phyloP scores from a whole-genome alignment of 179 eudicot species.

The Drosera spatulata region DNA sequence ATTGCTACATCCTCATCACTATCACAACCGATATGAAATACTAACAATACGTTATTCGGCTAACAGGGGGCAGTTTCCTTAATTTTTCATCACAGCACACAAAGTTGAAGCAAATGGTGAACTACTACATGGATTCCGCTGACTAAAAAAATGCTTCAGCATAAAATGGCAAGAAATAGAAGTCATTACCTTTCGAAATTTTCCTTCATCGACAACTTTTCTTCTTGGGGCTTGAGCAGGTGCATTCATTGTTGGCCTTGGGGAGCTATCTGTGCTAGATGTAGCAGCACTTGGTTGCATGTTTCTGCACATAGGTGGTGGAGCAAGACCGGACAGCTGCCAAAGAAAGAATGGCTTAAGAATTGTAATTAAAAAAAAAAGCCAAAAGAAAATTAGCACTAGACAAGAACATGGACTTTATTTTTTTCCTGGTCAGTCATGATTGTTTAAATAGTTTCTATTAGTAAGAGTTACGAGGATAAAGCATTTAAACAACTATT shows the following conservation, averaged over 20 bases:
- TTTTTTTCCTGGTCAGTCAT: too few species aligned
- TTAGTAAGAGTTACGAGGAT: too few species aligned
- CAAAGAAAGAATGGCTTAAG: slow-evolving; percentile 12
- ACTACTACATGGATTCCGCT: slow-evolving; percentile 1
- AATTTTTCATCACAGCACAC: too few species aligned
- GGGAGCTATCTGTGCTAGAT: slow-evolving; percentile 51
- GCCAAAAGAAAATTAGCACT: background rate
- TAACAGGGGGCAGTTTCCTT: too few species aligned
- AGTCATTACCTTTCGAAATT: slow-evolving; percentile 73
- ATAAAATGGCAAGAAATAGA: background rate
- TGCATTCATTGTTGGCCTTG: slow-evolving; percentile 63
- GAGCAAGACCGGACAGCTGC: slow-evolving; percentile 88
- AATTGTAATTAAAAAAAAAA: slow-evolving; percentile 3
- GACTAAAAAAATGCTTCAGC: too few species aligned
- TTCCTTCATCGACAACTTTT: slow-evolving; percentile 95
- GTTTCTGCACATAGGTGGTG: slow-evolving; percentile 83
- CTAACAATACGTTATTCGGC: too few species aligned
- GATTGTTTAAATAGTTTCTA: too few species aligned
- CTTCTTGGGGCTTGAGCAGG: slow-evolving; percentile 89
- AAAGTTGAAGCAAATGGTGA: too few species aligned
- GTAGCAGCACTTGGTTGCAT: slow-evolving; percentile 48
- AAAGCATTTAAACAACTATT: too few species aligned
- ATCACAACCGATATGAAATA: too few species aligned
- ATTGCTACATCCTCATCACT: too few species aligned
- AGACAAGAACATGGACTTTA: too few species aligned